phyloP scores from a whole-genome alignment of 164 flowering plant species.

The Chloranthus sessilifolius region DNA sequence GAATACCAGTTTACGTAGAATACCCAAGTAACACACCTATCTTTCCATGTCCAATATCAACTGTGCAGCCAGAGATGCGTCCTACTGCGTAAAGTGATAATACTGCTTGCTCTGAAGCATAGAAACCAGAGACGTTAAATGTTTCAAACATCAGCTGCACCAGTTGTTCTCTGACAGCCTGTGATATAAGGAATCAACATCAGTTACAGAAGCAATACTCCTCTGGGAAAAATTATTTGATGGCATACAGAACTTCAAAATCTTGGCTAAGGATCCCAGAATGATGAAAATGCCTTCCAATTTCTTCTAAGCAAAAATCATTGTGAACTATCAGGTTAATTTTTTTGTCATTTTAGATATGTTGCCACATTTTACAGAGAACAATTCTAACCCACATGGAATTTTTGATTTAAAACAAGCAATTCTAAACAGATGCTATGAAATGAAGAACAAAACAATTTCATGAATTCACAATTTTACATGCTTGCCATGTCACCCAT shows the following conservation, averaged over 20 bases:
- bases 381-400: too few relatives aligned
- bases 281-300: too few relatives aligned
- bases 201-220: background rate
- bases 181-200: conserved; percentile 11
- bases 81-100: conserved; percentile 97
- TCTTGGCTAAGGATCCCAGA: background rate
- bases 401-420: too few relatives aligned
- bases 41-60: conserved; percentile 98
- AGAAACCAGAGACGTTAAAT: conserved; percentile 93
- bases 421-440: too few relatives aligned
- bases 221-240: background rate
- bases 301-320: too few relatives aligned
- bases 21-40: conserved; percentile 74
- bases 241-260: background rate
- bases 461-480: too few relatives aligned
- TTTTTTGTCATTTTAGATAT: too few relatives aligned
- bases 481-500: too few relatives aligned
- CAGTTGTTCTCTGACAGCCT: conserved; percentile 87
- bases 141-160: conserved; percentile 99
- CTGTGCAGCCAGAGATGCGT: conserved; percentile 98
- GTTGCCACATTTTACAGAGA: too few relatives aligned
- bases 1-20: background rate
- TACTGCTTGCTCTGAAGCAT: conserved; percentile 98
- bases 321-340: too few relatives aligned
- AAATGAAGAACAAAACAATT: too few relatives aligned